Conservation (phyloP, 345 rosid species). For the Gossypium herbaceum region DNA sequence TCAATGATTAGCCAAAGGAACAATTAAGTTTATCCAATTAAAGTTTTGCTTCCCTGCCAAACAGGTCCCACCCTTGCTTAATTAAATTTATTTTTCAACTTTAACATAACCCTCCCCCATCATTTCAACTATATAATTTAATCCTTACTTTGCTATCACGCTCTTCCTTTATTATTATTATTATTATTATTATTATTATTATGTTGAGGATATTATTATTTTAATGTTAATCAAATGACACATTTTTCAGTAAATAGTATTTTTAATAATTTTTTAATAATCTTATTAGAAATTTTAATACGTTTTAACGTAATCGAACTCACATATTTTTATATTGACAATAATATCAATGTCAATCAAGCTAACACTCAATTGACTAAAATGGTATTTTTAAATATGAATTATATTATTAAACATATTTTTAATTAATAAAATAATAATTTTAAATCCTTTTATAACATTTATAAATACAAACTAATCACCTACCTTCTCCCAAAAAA, state of each 20-base stretch:
- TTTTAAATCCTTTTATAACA: too few species aligned
- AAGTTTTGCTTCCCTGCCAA: not conserved
- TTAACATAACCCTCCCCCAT: not conserved
- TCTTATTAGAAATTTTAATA: accelerated
- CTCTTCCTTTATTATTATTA: not conserved
- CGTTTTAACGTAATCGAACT: accelerated
- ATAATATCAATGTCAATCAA: accelerated
- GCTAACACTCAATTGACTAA: accelerated
- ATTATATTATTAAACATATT: too few species aligned
- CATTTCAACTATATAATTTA: not conserved
- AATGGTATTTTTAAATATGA: too few species aligned
- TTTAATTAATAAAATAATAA: too few species aligned
- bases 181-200: too few species aligned
- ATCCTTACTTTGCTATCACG: not conserved
- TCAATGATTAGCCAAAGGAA: slow-evolving; percentile 1
- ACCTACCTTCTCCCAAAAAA: too few species aligned
- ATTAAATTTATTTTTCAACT: not conserved
- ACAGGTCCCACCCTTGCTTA: not conserved
- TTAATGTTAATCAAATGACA: too few species aligned
- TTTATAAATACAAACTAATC: too few species aligned
- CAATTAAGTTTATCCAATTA: not conserved
- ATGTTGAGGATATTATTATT: too few species aligned
- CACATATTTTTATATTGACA: accelerated
- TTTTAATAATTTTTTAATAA: too few species aligned
- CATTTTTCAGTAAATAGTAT: too few species aligned